Evolutionary conservation across 441 rosid genomes (phyloP), one percentile per base, ranked within the genome.

Genomic region (Erodium trifolium): DNA sequence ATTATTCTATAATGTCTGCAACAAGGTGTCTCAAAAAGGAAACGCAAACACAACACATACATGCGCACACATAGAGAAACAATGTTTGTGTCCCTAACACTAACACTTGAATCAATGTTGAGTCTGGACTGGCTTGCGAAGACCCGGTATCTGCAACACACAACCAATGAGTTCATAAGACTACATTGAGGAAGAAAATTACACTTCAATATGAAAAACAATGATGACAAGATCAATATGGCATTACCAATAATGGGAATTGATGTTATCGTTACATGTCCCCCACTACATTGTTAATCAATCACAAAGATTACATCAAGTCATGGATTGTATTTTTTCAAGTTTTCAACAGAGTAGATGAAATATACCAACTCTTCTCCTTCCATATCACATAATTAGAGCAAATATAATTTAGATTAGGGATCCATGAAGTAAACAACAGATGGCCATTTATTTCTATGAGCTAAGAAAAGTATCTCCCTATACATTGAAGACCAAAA

Each of bases 81-180:
- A 16, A 55, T 1, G 62, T 55, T 5, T 55, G 23, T 16, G 62
- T 14, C 19, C 19, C 62, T 55, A 55, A 18, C 19, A 53, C 23
- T 16, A 17, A 8, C 47, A 64, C 60, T 18, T 11, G 47, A 49
- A 43, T 85, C 80, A 81, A 57, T 70, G 59, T 43, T 81, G 79
- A 4, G 79, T 70, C 76, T 78, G 87, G 63, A 67, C 63, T 17
- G 83, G 83, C 23, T 75, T 77, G 68, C 80, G 82, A 65, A 70
- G 86, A 65, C 91, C 90, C 16, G 90, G 92, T 63, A 88, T 87
- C 97, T 90, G 88, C 79, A 77, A 69, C 67, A 73, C 13, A 69
- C 47, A 65, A 37, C 17, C 1, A 0, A 0, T 55, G 13, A 45
- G 6, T 10, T 18, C 34, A 31, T 31, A 31, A 31, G 7, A 55